Evolutionary conservation across 1,139 yeast genomes (phyloP).

Genomic region (Kurtzmaniella quercitrusa): DNA sequence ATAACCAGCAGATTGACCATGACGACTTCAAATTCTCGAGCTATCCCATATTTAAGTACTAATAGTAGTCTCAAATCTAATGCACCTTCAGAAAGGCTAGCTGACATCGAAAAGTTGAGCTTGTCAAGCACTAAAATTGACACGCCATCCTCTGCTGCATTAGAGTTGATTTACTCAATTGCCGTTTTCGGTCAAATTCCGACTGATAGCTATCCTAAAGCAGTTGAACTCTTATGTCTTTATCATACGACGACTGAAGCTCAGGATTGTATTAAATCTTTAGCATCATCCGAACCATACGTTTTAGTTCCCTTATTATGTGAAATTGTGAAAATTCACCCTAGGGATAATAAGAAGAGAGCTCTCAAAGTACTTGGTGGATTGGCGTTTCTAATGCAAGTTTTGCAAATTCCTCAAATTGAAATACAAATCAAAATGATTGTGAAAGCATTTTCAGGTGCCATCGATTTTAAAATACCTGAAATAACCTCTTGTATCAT

Average conservation of each 20-base stretch:
- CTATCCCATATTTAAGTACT: not conserved
- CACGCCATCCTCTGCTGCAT: constrained; percentile 13
- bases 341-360: not conserved
- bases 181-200: constrained; percentile 50
- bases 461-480: constrained; percentile 26
- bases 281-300: not conserved
- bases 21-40: not conserved
- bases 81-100: not conserved
- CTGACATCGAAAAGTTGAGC: not conserved
- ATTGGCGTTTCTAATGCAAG: constrained; percentile 23
- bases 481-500: constrained; percentile 30
- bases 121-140: not conserved
- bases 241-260: constrained; percentile 23
- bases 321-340: constrained; percentile 16
- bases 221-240: constrained; percentile 44
- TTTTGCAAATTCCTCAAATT: constrained; percentile 7
- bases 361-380: constrained; percentile 46
- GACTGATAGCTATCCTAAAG: constrained; percentile 26
- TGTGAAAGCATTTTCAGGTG: constrained; percentile 21
- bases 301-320: constrained; percentile 19
- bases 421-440: constrained; percentile 11
- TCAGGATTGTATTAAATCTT: not conserved
- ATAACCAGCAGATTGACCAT: not conserved
- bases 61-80: not conserved
- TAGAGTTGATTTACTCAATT: constrained; percentile 45